phyloP scores from a whole-genome alignment of 2,329 filamentous ascomycete species.

The Verticillium tricorpus region DNA sequence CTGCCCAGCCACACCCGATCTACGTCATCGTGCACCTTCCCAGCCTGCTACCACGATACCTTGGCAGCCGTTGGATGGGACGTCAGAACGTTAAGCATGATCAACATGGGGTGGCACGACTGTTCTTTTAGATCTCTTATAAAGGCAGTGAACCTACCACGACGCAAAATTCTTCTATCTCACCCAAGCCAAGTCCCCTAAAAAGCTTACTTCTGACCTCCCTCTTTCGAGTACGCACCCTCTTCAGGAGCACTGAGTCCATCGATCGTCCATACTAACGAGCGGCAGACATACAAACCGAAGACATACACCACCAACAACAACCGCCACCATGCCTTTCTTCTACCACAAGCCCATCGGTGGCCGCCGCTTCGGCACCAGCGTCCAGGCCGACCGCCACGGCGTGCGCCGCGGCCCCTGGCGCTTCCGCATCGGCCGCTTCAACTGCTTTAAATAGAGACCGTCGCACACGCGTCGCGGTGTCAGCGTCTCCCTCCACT shows the following conservation, averaged over 20 bases:
- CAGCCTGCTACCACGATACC: background rate
- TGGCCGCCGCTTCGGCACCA: conserved; percentile 45
- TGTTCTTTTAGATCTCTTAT: background rate
- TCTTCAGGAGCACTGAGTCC: background rate
- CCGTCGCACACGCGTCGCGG: background rate
- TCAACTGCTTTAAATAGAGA: conserved; percentile 42
- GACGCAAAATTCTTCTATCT: background rate
- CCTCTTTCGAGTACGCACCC: background rate
- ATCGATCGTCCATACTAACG: background rate
- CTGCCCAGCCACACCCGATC: background rate
- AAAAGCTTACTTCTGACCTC: background rate
- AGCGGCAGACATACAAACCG: background rate
- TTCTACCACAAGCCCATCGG: conserved; percentile 43
- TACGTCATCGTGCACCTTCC: background rate
- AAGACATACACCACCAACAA: background rate
- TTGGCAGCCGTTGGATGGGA: background rate
- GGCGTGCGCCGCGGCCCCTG: conserved; percentile 46
- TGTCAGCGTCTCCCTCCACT: background rate
- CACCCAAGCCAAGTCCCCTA: background rate
- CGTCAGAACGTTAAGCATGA: background rate
- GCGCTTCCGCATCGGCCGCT: conserved; percentile 44
- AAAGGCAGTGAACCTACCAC: background rate
- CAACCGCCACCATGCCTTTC: conserved; percentile 35
- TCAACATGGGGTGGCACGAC: background rate
- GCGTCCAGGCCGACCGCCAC: conserved; percentile 37